A percentile compares a stretch with the other conserved stretches of the same genome.
phyloP scores from a whole-genome alignment of 129 eudicot genomes.

The Saussurea involucrata region DNA sequence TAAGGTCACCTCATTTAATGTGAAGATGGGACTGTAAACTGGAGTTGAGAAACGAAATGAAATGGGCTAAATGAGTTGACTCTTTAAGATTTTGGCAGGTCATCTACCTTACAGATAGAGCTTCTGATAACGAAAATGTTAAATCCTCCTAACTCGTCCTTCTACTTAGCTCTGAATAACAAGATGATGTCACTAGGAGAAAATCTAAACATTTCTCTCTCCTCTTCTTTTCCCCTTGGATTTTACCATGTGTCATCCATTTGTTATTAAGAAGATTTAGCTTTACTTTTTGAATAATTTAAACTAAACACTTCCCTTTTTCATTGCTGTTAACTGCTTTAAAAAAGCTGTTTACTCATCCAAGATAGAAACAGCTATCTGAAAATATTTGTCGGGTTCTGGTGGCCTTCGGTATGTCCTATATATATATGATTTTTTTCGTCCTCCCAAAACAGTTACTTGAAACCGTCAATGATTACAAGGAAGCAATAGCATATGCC shows the following conservation, averaged over 20 bases:
- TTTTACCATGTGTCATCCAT: not conserved
- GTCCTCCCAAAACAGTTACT: not conserved
- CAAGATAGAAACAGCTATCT: not conserved
- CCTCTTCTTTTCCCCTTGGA: not conserved
- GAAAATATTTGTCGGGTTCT: not conserved
- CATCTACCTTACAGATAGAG: not conserved
- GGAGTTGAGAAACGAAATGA: not conserved
- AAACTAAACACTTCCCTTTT: not conserved
- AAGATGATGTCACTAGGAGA: not conserved
- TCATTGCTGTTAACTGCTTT: not conserved
- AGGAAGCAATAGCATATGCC: not conserved
- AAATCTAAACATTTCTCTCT: not conserved
- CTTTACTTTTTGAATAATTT: not conserved
- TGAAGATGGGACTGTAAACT: not conserved
- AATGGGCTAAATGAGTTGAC: not conserved
- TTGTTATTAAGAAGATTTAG: not conserved
- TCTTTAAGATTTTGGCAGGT: not conserved
- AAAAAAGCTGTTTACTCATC: not conserved
- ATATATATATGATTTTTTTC: no score
- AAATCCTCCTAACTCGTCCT: not conserved
- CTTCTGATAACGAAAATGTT: not conserved
- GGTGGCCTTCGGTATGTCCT: not conserved
- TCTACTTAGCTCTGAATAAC: not conserved
- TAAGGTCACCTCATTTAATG: not conserved
- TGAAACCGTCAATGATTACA: not conserved